Evolutionary conservation across 441 rosid genomes (phyloP), one percentile per base, ranked within the genome.

Genomic region (Francoa sonchifolia): DNA sequence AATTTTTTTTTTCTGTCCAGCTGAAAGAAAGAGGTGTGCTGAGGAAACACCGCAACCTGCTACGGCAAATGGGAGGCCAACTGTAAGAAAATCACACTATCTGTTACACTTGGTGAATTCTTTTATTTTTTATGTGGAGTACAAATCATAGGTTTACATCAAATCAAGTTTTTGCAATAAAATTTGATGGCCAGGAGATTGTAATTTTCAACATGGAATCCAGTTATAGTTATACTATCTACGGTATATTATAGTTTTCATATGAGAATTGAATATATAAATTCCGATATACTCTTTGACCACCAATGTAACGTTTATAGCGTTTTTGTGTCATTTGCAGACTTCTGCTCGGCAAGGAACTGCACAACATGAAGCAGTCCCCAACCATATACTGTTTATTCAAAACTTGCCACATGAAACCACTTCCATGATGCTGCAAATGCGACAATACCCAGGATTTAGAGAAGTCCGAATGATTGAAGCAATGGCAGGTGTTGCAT

Each of bases 401-500:
- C 79, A 90, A 83, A 90, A 90, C 55, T 70, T 90, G 64, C 99
- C 99, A 1, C 64, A 74, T 1, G 85, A 77, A 63, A 79, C 96
- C 23, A 86, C 95, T 5, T 76, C 86, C 59, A 52, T 48, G 55
- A 90, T 90, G 99, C 67, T 90, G 65, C 77, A 86, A 59, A 32
- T 67, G 47, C 86, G 67, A 33, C 94, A 81, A 40, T 86, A 71
- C 48, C 88, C 88, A 0, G 99, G 99, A 31, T 90, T 80, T 59
- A 90, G 65, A 54, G 99, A 90, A 69, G 94, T 83, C 33, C 65
- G 96, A 39, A 86, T 83, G 99, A 64, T 80, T 11, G 79, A 74
- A 57, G 90, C 96, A 9, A 86, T 80, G 55, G 95, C 96, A 8
- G 94, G 96, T 19, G 86, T 90, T 36, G 96, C 99, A 0, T 86